These are phyloP conservation scores for Boletus speciosus DNA, from an alignment of 768 basidiomycete genomes.

Conservation along the genomic window DNA sequence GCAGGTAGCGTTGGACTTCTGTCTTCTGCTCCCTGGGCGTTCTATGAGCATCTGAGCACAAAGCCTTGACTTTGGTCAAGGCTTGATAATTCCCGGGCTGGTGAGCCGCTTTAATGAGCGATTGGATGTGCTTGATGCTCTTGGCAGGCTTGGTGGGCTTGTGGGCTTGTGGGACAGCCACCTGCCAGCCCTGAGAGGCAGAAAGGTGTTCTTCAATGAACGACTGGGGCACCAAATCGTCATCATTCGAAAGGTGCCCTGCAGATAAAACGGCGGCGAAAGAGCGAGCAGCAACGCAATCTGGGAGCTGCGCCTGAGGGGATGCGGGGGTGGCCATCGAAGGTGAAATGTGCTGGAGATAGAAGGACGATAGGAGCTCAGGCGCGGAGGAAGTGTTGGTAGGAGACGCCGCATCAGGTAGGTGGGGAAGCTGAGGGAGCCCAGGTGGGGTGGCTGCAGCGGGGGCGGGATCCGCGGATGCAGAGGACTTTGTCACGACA, in stretches of 20 bases:
- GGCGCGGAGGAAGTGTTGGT: conserved; percentile 9
- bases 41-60: conserved; percentile 44
- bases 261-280: conserved; percentile 32
- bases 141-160: conserved; percentile 29
- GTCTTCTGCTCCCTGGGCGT: conserved; percentile 44
- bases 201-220: conserved; percentile 20
- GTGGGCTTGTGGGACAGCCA: conserved; percentile 6
- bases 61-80: conserved; percentile 40
- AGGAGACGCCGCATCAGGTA: not conserved
- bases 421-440: not conserved
- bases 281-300: conserved; percentile 34
- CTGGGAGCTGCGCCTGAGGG: conserved; percentile 33
- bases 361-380: conserved; percentile 18
- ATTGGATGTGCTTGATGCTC: conserved; percentile 40
- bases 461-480: not conserved
- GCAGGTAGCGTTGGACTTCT: conserved; percentile 40
- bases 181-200: conserved; percentile 24
- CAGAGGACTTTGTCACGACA: conserved; percentile 4
- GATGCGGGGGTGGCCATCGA: conserved; percentile 32
- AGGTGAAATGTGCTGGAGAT: conserved; percentile 21
- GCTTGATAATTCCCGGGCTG: conserved; percentile 41
- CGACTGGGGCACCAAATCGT: conserved; percentile 23
- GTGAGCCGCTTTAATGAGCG: conserved; percentile 42
- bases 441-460: conserved; percentile 1
- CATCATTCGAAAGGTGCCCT: conserved; percentile 25